These are phyloP conservation scores for Actinidia arguta DNA, from an alignment of 179 eudicot genomes.

Conservation along the genomic window DNA sequence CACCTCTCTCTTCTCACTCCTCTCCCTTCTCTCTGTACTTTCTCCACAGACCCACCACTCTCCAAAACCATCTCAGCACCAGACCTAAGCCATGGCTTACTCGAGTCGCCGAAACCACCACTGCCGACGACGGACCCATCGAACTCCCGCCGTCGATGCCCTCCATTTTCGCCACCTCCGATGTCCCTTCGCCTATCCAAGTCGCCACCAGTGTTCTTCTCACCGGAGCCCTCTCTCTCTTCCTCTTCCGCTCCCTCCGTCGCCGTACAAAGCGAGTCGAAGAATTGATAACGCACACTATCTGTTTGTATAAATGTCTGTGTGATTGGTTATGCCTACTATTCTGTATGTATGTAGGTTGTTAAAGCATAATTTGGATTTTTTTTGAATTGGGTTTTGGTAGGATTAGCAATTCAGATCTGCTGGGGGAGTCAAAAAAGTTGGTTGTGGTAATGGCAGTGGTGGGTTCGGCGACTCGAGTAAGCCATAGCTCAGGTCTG, in stretches of 20 bases:
- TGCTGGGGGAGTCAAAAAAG: no score
- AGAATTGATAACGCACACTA: constrained; percentile 53
- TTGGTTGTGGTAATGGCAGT: no score
- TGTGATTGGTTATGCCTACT: background rate
- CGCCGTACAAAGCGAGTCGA: constrained; percentile 85
- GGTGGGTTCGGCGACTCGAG: no score
- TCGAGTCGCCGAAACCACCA: no score
- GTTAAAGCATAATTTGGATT: background rate
- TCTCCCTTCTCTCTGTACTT: constrained; percentile 25
- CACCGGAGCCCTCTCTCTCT: constrained; percentile 85
- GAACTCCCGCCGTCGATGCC: no score
- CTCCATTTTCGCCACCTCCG: constrained; percentile 52
- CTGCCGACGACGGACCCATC: no score
- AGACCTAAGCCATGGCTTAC: no score
- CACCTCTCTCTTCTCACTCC: constrained; percentile 23
- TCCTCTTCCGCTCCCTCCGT: constrained; percentile 88
- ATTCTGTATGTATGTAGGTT: background rate
- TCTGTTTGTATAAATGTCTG: background rate
- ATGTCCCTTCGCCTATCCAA: constrained; percentile 79
- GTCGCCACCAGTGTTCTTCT: constrained; percentile 86
- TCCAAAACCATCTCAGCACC: constrained; percentile 35
- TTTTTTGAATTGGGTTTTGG: constrained; percentile 22
- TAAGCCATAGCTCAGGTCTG: no score
- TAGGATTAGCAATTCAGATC: constrained; percentile 23
- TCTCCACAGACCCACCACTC: constrained; percentile 36